Conservation (phyloP, 2,329 filamentous ascomycete genomes). For the Colletotrichum somersetense region DNA sequence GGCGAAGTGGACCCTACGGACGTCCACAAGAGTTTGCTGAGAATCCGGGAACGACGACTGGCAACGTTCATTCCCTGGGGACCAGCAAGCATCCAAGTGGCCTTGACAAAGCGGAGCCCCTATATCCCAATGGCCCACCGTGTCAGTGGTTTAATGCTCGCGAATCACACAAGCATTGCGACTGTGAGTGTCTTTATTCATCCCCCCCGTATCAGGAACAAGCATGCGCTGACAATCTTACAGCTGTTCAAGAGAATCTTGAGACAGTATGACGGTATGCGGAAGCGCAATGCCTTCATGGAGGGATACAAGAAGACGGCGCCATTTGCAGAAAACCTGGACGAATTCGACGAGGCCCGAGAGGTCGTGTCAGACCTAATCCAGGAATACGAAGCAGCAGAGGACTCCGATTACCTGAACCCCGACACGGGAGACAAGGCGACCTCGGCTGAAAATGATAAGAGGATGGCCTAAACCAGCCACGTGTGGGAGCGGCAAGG, state of each 20-base stretch:
- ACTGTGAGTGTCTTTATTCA: slow-evolving; percentile 67
- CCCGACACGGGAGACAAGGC: slow-evolving; percentile 71
- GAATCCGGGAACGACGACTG: slow-evolving; percentile 92
- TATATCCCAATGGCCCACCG: slow-evolving; percentile 95
- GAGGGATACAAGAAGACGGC: slow-evolving; percentile 97
- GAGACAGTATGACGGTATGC: slow-evolving; percentile 90
- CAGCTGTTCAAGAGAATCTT: slow-evolving; percentile 94
- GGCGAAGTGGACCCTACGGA: slow-evolving; percentile 98
- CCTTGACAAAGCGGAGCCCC: slow-evolving; percentile 94
- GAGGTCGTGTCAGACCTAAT: slow-evolving; percentile 93
- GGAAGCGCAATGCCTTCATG: slow-evolving; percentile 96
- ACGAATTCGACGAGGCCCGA: slow-evolving; percentile 94
- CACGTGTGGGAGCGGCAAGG: background rate
- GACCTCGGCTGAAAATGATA: slow-evolving; percentile 66
- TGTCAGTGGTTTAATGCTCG: slow-evolving; percentile 96
- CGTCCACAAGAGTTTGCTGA: slow-evolving; percentile 96
- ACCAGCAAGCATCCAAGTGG: slow-evolving; percentile 96
- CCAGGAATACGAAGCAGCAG: slow-evolving; percentile 94
- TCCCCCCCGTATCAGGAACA: background rate
- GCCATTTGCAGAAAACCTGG: slow-evolving; percentile 89
- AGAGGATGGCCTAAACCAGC: slow-evolving; percentile 56
- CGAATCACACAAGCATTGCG: slow-evolving; percentile 97
- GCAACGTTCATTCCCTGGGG: slow-evolving; percentile 99
- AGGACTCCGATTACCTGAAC: slow-evolving; percentile 89
- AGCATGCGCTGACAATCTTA: slow-evolving; percentile 16